phyloP scores from a whole-genome alignment of 2,329 filamentous ascomycete genomes.

The Penicillium italicum region DNA sequence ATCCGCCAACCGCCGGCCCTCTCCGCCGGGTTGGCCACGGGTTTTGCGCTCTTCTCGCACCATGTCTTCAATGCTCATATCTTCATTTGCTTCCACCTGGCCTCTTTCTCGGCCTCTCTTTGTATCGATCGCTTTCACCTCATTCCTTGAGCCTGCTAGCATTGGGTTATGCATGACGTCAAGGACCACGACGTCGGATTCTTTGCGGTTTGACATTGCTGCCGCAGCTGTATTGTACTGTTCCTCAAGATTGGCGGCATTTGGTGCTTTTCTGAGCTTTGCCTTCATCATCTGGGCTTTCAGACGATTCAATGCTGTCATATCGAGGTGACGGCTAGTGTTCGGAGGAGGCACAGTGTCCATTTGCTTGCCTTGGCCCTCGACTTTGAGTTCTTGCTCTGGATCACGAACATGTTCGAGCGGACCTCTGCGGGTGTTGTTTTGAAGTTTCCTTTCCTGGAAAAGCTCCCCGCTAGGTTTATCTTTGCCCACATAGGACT shows the following conservation, averaged over 20 bases:
- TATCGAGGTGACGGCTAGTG: conserved; percentile 59
- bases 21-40: conserved; percentile 70
- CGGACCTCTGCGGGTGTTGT: conserved; percentile 46
- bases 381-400: conserved; percentile 35
- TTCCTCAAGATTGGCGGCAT: conserved; percentile 71
- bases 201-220: conserved; percentile 54
- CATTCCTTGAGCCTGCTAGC: conserved; percentile 69
- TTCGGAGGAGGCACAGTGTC: conserved; percentile 51
- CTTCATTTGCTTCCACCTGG: conserved; percentile 81
- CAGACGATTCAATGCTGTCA: conserved; percentile 79
- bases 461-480: conserved; percentile 86
- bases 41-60: conserved; percentile 88
- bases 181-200: conserved; percentile 71
- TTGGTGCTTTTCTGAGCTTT: conserved; percentile 72
- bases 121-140: conserved; percentile 73
- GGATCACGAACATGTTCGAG: conserved; percentile 30
- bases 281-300: conserved; percentile 96
- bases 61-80: conserved; percentile 98
- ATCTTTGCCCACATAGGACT: conserved; percentile 77
- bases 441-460: conserved; percentile 66
- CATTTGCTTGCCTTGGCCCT: conserved; percentile 57
- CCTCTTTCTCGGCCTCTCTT: conserved; percentile 82
- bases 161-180: conserved; percentile 86
- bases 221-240: conserved; percentile 77
- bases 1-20: conserved; percentile 79